These are phyloP conservation scores for Solanum pimpinellifolium DNA, from an alignment of 257 asterid genomes.

Conservation along the genomic window DNA sequence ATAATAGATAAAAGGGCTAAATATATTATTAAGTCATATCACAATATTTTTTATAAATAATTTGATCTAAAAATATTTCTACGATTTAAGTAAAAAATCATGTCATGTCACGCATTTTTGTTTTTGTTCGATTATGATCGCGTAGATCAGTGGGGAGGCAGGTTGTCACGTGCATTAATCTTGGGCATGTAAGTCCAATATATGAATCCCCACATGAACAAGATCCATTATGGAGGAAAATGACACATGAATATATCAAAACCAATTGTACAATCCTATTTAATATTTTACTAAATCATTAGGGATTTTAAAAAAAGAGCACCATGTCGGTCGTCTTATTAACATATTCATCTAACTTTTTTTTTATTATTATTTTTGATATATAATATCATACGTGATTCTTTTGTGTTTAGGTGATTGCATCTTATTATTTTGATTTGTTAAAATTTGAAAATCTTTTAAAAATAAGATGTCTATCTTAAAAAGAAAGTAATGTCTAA, in stretches of 20 bases:
- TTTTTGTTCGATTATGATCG: neutral
- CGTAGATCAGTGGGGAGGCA: neutral
- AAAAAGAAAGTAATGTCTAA: no score
- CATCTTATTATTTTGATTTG: no score
- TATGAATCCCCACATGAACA: neutral
- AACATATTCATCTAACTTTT: no score
- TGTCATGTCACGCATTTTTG: neutral
- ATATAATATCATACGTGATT: no score
- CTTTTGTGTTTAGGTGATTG: no score
- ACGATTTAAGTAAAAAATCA: neutral
- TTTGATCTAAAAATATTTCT: neutral
- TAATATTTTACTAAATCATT: neutral
- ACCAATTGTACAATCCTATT: neutral
- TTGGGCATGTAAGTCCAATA: neutral
- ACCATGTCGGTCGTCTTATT: no score
- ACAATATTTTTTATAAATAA: no score
- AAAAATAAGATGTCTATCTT: no score
- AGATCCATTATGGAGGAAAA: neutral
- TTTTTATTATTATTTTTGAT: no score
- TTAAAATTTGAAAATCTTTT: rapidly evolving
- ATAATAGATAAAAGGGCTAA: no score
- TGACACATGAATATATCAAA: neutral
- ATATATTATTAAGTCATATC: neutral
- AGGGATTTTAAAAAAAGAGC: no score
- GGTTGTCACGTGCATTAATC: neutral